A percentile compares a stretch with the other conserved stretches of the same genome.
phyloP scores from a whole-genome alignment of 192 early-diverging fungal species.

The Coemansia pectinata region DNA sequence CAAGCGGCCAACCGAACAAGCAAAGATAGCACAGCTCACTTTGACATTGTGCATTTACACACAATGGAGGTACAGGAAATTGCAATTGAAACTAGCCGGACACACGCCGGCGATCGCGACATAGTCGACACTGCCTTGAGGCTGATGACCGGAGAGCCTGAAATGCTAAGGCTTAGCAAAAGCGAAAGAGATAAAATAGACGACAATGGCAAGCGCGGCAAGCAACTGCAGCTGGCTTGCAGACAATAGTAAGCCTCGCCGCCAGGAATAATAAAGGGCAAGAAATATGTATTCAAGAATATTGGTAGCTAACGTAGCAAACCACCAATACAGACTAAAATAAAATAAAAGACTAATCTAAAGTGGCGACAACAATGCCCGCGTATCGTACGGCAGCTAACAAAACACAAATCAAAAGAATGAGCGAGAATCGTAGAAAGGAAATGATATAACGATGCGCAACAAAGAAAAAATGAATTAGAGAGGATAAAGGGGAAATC shows the following conservation, averaged over 20 bases:
- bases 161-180: slow-evolving; percentile 8
- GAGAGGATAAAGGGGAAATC: neutral
- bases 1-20: neutral
- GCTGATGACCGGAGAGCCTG: neutral
- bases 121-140: neutral
- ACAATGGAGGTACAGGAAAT: slow-evolving; percentile 3
- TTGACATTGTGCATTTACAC: slow-evolving; percentile 20
- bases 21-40: neutral
- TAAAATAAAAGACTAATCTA: neutral
- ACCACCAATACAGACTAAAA: neutral
- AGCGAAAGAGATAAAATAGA: neutral
- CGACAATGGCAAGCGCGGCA: neutral
- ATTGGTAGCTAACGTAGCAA: neutral
- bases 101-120: slow-evolving; percentile 3
- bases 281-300: neutral
- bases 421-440: neutral
- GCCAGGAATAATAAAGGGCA: neutral
- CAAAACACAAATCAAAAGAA: neutral
- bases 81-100: slow-evolving; percentile 6
- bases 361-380: neutral
- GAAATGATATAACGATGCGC: neutral
- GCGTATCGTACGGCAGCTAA: neutral
- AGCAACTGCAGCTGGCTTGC: neutral
- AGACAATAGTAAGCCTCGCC: neutral
- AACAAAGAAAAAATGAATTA: neutral